phyloP scores from a whole-genome alignment of 2,329 filamentous ascomycete genomes.

The Aspergillus jensenii region DNA sequence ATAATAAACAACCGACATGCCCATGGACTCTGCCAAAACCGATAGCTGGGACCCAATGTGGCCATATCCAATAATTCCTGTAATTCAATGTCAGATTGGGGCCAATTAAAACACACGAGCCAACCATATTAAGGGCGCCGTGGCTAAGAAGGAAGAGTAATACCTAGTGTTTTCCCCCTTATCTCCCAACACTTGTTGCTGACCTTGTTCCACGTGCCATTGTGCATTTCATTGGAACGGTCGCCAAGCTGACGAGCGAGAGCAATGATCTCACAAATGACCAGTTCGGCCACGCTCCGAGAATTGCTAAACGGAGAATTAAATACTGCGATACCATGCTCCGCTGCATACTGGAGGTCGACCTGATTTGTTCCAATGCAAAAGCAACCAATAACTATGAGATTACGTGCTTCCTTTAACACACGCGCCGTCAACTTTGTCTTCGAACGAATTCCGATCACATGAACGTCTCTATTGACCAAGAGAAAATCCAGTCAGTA shows the following conservation, averaged over 20 bases:
- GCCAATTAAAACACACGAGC: background rate
- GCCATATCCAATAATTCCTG: conserved; percentile 90
- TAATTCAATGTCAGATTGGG: conserved; percentile 12
- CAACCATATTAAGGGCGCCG: background rate
- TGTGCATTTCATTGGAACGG: conserved; percentile 90
- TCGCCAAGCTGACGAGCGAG: conserved; percentile 91
- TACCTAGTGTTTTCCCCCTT: conserved; percentile 90
- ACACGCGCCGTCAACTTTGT: conserved; percentile 88
- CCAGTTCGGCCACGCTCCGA: conserved; percentile 90
- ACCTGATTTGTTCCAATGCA: conserved; percentile 84
- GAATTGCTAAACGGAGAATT: conserved; percentile 99
- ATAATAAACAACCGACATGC: conserved; percentile 97
- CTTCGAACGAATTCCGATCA: conserved; percentile 97
- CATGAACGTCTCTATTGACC: conserved; percentile 75
- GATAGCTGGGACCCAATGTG: conserved; percentile 97
- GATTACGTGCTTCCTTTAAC: conserved; percentile 83
- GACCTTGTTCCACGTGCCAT: conserved; percentile 96
- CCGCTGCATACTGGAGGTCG: conserved; percentile 46
- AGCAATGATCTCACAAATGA: conserved; percentile 89
- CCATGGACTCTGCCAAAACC: conserved; percentile 94
- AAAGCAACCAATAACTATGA: conserved; percentile 96
- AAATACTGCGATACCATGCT: conserved; percentile 83
- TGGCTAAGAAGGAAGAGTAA: background rate
- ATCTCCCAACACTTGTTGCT: conserved; percentile 97
- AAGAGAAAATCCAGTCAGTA: conserved; percentile 9